These are phyloP conservation scores for Aschersonia sp. DNA, from an alignment of 2,329 filamentous ascomycete species.

Conservation along the genomic window DNA sequence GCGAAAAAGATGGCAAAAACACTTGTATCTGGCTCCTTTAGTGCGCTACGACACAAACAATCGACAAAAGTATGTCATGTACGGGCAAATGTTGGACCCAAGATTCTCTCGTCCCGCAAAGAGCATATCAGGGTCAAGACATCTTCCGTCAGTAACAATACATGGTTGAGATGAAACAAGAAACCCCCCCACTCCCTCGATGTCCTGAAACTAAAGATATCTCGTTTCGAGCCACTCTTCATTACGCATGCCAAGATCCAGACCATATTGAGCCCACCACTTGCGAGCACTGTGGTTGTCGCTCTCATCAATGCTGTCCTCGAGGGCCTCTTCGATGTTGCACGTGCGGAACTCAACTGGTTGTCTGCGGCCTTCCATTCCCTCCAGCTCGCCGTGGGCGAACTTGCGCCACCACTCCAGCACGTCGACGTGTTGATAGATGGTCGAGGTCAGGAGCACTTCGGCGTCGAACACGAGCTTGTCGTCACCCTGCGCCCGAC, in stretches of 20 bases:
- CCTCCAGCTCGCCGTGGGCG: conserved; percentile 37
- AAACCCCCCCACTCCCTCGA: no score
- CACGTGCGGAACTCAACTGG: conserved; percentile 88
- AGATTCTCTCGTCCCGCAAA: no score
- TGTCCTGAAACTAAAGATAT: conserved; percentile 33
- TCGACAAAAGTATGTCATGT: no score
- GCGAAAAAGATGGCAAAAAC: no score
- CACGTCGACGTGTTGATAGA: conserved; percentile 70
- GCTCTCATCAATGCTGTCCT: conserved; percentile 57
- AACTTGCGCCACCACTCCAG: conserved; percentile 86
- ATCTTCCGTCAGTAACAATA: no score
- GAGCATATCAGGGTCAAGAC: no score
- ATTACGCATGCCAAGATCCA: conserved; percentile 69
- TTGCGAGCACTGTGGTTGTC: conserved; percentile 56
- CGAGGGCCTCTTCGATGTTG: conserved; percentile 87
- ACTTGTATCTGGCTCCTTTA: no score
- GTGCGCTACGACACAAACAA: no score
- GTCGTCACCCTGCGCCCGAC: conserved; percentile 48
- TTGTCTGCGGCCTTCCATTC: conserved; percentile 41
- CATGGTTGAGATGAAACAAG: no score
- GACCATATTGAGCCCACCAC: conserved; percentile 81
- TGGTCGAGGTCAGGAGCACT: conserved; percentile 74
- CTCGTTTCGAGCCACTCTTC: conserved; percentile 84
- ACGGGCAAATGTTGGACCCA: no score
- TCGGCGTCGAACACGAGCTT: conserved; percentile 66